A percentile compares a stretch with the other conserved stretches of the same genome.
phyloP scores from a whole-genome alignment of 768 basidiomycete species.

The Clathrus columnatus region DNA sequence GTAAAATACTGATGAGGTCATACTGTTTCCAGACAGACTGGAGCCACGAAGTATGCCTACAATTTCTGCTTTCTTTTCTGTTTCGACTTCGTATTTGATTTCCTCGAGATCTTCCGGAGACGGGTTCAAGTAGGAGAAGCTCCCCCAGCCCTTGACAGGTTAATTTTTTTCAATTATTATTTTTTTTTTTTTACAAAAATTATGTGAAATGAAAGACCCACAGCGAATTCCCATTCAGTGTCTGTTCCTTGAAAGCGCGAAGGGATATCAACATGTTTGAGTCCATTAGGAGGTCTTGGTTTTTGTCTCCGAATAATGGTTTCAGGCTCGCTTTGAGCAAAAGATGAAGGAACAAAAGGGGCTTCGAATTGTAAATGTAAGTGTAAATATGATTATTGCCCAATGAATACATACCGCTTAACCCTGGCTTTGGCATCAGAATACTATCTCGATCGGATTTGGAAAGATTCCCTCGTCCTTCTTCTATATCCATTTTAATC shows the following conservation, averaged over 20 bases:
- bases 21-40: constrained; percentile 50
- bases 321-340: not conserved
- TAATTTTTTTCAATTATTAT: not conserved
- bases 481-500: too few species aligned
- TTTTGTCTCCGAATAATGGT: not conserved
- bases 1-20: constrained; percentile 63
- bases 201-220: constrained; percentile 4
- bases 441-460: too few species aligned
- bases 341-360: not conserved
- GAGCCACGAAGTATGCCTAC: constrained; percentile 59
- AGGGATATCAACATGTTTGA: not conserved
- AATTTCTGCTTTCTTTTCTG: constrained; percentile 26
- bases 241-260: too few species aligned
- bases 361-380: too few species aligned
- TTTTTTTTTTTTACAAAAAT: constrained; percentile 3
- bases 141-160: constrained; percentile 42
- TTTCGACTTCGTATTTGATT: constrained; percentile 25
- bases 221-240: constrained; percentile 66
- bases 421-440: too few species aligned
- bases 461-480: too few species aligned
- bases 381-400: too few species aligned
- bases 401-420: too few species aligned
- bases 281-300: not conserved
- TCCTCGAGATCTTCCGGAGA: constrained; percentile 30
- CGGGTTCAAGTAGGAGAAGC: constrained; percentile 39